These are phyloP conservation scores for Populus hybrid DNA, from an alignment of 441 rosid genomes.

Conservation along the genomic window DNA sequence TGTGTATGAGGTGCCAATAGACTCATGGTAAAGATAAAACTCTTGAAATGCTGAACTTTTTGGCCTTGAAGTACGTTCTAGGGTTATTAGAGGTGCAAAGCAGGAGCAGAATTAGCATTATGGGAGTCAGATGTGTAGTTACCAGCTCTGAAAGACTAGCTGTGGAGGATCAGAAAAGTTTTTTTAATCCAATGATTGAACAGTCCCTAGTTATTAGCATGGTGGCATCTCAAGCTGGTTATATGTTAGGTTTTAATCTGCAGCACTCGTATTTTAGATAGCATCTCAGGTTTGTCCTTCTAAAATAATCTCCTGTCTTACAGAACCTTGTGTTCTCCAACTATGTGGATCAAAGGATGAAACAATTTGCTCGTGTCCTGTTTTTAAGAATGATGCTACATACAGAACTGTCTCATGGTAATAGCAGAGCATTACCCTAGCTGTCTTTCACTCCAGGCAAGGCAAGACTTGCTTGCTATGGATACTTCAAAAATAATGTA, in stretches of 20 bases:
- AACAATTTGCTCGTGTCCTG: no score
- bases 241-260: no score
- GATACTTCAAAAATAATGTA: background rate
- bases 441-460: background rate
- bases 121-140: background rate
- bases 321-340: no score
- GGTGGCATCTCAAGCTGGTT: no score
- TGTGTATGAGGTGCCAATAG: background rate
- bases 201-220: no score
- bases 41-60: background rate
- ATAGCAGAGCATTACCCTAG: background rate
- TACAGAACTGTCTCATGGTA: no score
- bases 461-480: background rate
- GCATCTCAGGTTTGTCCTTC: no score
- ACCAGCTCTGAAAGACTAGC: background rate
- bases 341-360: no score
- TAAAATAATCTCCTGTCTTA: no score
- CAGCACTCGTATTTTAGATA: no score
- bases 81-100: background rate
- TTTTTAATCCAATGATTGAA: background rate
- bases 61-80: background rate
- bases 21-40: background rate
- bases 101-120: background rate
- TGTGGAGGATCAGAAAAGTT: background rate
- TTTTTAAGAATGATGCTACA: no score